phyloP scores from a whole-genome alignment of 2,329 filamentous ascomycete species.

The Claviceps sp. region DNA sequence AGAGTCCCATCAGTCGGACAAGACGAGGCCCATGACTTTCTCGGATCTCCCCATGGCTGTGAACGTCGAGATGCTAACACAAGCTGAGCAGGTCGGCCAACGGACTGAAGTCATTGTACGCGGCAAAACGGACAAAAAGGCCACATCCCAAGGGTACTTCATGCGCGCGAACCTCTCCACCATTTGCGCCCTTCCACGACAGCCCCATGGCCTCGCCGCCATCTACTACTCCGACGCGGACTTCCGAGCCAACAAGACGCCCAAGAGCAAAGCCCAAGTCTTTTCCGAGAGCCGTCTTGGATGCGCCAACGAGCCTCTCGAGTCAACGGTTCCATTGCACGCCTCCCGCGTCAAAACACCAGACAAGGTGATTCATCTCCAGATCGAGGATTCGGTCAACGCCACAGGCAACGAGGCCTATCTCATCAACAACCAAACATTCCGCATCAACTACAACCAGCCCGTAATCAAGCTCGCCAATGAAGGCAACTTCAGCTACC shows the following conservation, averaged over 20 bases:
- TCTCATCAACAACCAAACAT: not conserved
- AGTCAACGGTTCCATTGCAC: not conserved
- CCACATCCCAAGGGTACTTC: not conserved
- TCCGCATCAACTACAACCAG: constrained; percentile 1
- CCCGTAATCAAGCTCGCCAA: not conserved
- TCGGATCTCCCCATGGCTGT: no score
- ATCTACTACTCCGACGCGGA: not conserved
- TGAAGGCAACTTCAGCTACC: constrained; percentile 1
- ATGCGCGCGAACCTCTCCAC: not conserved
- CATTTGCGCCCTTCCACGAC: not conserved
- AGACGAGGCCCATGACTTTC: no score
- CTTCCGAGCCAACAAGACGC: not conserved
- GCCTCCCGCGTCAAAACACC: not conserved
- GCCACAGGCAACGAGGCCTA: not conserved
- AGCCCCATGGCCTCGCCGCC: not conserved
- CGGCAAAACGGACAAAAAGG: constrained; percentile 15
- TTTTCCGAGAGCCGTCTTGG: not conserved
- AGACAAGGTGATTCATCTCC: not conserved
- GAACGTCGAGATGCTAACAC: no score
- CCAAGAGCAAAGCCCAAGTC: not conserved
- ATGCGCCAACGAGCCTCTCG: not conserved
- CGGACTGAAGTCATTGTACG: constrained; percentile 33
- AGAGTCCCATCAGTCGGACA: no score
- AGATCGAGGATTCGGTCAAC: not conserved
- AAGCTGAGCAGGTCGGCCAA: constrained; percentile 19